Conservation (phyloP, 352 stramenopile genomes). For the Pythium diclinum region DNA sequence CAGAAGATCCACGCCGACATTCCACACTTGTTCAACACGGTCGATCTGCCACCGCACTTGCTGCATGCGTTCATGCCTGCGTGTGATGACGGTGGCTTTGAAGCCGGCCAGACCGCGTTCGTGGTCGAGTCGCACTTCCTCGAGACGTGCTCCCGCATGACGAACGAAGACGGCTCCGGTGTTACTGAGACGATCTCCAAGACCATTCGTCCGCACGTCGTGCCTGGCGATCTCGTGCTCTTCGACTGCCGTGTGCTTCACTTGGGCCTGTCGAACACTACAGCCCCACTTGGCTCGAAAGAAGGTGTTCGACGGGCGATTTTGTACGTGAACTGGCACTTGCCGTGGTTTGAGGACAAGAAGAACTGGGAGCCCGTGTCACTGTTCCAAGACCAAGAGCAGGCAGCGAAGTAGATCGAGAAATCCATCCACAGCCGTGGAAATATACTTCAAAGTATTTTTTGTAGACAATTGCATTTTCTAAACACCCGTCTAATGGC, state of each 20-base stretch:
- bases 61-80: not conserved
- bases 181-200: not conserved
- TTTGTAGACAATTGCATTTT: no score
- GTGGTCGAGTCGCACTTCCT: not conserved
- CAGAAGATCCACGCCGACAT: constrained; percentile 2
- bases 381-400: not conserved
- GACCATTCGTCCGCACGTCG: not conserved
- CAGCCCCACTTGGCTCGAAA: not conserved
- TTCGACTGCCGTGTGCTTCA: not conserved
- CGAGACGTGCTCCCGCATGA: not conserved
- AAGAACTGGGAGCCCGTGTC: not conserved
- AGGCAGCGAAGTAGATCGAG: not conserved
- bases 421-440: not conserved
- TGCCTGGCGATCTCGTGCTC: not conserved
- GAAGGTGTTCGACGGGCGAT: not conserved
- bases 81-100: not conserved
- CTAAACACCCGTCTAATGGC: no score
- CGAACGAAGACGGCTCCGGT: not conserved
- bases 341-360: not conserved
- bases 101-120: not conserved
- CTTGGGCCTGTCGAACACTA: not conserved
- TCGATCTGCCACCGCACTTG: not conserved
- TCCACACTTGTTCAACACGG: not conserved
- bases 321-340: constrained; percentile 1
- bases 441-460: not conserved